Evolutionary conservation across 345 rosid species (phyloP).

Genomic region (Salix purpurea): DNA sequence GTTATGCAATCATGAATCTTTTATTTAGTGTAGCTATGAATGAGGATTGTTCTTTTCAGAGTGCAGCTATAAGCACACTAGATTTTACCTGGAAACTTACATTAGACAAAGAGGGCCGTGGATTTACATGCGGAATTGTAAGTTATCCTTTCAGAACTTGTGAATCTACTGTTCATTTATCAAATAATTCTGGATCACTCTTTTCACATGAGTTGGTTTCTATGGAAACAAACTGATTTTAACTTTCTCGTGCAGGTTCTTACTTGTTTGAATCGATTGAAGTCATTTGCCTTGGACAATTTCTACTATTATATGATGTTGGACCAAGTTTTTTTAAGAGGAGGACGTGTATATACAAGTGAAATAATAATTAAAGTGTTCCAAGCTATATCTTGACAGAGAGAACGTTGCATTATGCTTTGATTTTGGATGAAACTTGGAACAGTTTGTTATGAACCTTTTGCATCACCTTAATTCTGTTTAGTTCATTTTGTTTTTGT

Average conservation of each 20-base stretch:
- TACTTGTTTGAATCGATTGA: slow-evolving; percentile 16
- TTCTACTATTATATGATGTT: slow-evolving; percentile 13
- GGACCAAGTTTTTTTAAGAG: slow-evolving; percentile 2
- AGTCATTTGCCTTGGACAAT: slow-evolving; percentile 2
- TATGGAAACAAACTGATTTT: background rate
- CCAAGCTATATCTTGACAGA: background rate
- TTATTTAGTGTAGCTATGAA: slow-evolving; percentile 16
- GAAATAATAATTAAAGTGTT: background rate
- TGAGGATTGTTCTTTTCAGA: slow-evolving; percentile 11
- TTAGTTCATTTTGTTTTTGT: no score
- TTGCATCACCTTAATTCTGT: slow-evolving; percentile 14
- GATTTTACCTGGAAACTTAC: slow-evolving; percentile 16
- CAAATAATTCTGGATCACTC: background rate
- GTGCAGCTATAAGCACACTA: slow-evolving; percentile 7
- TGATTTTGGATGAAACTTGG: slow-evolving; percentile 21
- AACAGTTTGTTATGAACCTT: slow-evolving; percentile 1
- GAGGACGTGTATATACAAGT: slow-evolving; percentile 21
- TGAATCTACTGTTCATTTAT: background rate
- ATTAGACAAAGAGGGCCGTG: slow-evolving; percentile 3
- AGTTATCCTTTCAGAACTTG: background rate
- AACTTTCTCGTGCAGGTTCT: slow-evolving; percentile 14
- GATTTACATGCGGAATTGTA: slow-evolving; percentile 25
- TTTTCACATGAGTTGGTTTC: background rate
- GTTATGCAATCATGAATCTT: slow-evolving; percentile 17
- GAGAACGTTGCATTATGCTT: slow-evolving; percentile 9